Conservation (phyloP, 306 rosid species). For the Calophaca sinica region DNA sequence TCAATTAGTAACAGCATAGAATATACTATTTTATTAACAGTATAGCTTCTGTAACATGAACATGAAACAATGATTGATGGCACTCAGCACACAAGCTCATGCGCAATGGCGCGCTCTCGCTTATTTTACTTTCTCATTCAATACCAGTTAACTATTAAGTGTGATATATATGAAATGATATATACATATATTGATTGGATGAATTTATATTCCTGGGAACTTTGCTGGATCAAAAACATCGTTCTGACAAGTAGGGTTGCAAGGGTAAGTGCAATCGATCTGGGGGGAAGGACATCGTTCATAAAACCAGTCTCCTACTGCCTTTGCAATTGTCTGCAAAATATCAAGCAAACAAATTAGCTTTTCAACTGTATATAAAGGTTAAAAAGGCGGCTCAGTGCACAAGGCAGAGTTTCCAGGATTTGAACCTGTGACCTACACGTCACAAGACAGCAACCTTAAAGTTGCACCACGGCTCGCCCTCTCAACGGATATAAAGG, state of each 20-base stretch:
- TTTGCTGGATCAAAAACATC: slow-evolving; percentile 50
- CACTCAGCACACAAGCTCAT: slow-evolving; percentile 35
- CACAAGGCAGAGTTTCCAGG: too few relatives aligned
- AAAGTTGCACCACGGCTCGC: too few relatives aligned
- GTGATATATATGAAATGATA: slow-evolving; percentile 35
- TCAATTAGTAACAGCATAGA: not conserved
- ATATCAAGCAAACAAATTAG: not conserved
- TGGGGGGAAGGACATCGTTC: slow-evolving; percentile 60
- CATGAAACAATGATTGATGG: slow-evolving; percentile 37
- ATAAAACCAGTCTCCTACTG: slow-evolving; percentile 90
- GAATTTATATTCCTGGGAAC: slow-evolving; percentile 49
- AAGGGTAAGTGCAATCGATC: slow-evolving; percentile 85
- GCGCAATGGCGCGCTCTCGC: slow-evolving; percentile 39
- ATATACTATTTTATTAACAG: not conserved
- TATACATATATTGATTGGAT: slow-evolving; percentile 1
- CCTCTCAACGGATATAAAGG: too few relatives aligned
- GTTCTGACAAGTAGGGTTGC: slow-evolving; percentile 89
- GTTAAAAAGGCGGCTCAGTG: too few relatives aligned
- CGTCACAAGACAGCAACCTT: too few relatives aligned
- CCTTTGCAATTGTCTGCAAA: slow-evolving; percentile 78
- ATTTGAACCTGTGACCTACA: too few relatives aligned
- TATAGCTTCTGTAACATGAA: slow-evolving; percentile 2
- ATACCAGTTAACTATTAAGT: slow-evolving; percentile 13
- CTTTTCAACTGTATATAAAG: too few relatives aligned
- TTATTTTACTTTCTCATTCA: slow-evolving; percentile 36